Conservation (phyloP, 768 basidiomycete species). For the Macrocybe gigantea region DNA sequence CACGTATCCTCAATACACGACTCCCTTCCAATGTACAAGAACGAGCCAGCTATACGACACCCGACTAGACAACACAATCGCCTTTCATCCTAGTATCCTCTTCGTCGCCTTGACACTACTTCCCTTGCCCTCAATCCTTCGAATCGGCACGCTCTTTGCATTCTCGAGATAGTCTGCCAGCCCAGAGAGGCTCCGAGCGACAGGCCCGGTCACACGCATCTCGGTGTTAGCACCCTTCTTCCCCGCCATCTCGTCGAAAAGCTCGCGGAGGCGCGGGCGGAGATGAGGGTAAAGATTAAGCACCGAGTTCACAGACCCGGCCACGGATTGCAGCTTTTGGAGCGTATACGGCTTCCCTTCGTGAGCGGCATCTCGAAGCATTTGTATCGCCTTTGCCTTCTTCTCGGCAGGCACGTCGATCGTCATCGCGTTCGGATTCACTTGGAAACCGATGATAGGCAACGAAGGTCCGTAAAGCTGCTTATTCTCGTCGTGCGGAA, state of each 20-base stretch:
- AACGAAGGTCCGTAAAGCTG: slow-evolving; percentile 26
- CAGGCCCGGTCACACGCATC: slow-evolving; percentile 3
- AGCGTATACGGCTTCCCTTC: too few relatives aligned
- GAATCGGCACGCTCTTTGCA: slow-evolving; percentile 10
- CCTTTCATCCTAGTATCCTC: too few relatives aligned
- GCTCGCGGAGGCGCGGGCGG: slow-evolving; percentile 19
- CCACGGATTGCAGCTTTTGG: slow-evolving; percentile 17
- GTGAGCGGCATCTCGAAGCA: too few relatives aligned
- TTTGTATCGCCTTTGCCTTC: too few relatives aligned
- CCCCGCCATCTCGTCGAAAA: slow-evolving; percentile 24
- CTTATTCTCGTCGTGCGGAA: slow-evolving; percentile 34
- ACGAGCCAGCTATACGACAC: too few relatives aligned
- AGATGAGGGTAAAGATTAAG: slow-evolving; percentile 35
- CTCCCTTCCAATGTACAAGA: too few relatives aligned
- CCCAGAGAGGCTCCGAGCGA: slow-evolving; percentile 10
- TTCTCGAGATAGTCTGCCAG: slow-evolving; percentile 12
- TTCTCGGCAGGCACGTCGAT: slow-evolving; percentile 16
- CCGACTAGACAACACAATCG: too few relatives aligned
- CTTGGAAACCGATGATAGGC: slow-evolving; percentile 31
- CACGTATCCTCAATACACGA: too few relatives aligned
- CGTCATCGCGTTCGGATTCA: slow-evolving; percentile 25
- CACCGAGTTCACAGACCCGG: slow-evolving; percentile 33
- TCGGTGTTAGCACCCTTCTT: too few relatives aligned
- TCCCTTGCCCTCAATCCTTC: neutral
- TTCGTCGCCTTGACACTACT: too few relatives aligned